Conservation (phyloP, 2,329 filamentous ascomycete species). For the Stagonosporopsis tanaceti region DNA sequence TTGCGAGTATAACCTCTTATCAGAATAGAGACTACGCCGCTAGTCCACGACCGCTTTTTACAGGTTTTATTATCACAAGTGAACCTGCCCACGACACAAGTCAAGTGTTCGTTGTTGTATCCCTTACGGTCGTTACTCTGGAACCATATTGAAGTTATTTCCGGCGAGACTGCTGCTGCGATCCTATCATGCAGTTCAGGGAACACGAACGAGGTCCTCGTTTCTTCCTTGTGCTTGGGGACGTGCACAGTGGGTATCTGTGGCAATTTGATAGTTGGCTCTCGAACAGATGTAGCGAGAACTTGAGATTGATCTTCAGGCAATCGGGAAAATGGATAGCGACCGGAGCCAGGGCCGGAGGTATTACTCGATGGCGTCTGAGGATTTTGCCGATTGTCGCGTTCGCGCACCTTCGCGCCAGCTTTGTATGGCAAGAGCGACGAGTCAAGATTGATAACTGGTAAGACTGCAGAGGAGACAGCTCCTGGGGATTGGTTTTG, state of each 20-base stretch:
- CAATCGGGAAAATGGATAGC: too few species aligned
- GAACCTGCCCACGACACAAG: background rate
- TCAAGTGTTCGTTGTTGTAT: background rate
- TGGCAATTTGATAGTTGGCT: too few species aligned
- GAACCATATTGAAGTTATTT: background rate
- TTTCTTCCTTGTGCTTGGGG: constrained; percentile 2
- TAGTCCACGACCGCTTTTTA: background rate
- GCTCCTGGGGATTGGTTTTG: background rate
- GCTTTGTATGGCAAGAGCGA: too few species aligned
- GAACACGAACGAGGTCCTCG: constrained; percentile 1
- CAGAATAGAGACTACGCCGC: background rate
- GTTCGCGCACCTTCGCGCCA: too few species aligned
- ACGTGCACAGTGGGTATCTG: background rate
- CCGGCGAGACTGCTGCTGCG: constrained; percentile 3
- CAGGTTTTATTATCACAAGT: background rate
- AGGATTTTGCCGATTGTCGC: too few species aligned
- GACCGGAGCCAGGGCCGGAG: too few species aligned
- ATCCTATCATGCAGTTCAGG: constrained; percentile 1
- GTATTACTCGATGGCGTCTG: too few species aligned
- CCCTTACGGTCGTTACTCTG: background rate
- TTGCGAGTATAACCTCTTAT: background rate
- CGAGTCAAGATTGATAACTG: background rate
- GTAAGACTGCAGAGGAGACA: background rate
- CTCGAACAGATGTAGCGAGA: too few species aligned
- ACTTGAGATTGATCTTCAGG: too few species aligned